Conservation (phyloP, 2,329 filamentous ascomycete species). For the Arthroderma uncinatum region DNA sequence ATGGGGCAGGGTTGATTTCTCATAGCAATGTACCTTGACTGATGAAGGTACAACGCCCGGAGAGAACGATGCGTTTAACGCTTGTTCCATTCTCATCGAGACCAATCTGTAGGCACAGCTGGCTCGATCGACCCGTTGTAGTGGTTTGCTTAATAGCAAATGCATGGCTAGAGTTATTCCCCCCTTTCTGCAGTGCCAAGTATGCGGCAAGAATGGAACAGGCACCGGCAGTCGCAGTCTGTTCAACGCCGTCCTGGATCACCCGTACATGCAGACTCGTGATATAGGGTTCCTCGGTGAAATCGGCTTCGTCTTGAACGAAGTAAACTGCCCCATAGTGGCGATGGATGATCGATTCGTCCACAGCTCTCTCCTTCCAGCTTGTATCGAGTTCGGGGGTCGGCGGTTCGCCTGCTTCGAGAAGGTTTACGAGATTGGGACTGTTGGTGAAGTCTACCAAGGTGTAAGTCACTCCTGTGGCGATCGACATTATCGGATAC, state of each 20-base stretch:
- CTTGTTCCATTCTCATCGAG: slow-evolving; percentile 25
- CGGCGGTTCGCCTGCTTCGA: slow-evolving; percentile 20
- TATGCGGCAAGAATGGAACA: slow-evolving; percentile 38
- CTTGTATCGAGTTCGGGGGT: slow-evolving; percentile 22
- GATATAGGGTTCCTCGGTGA: slow-evolving; percentile 20
- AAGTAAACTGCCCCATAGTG: slow-evolving; percentile 27
- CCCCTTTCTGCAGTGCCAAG: slow-evolving; percentile 33
- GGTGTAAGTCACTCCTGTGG: slow-evolving; percentile 55
- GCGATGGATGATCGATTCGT: slow-evolving; percentile 6
- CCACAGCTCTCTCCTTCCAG: slow-evolving; percentile 15
- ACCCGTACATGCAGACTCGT: slow-evolving; percentile 25
- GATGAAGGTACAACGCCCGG: slow-evolving; percentile 15
- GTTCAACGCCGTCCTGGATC: slow-evolving; percentile 30
- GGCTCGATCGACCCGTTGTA: slow-evolving; percentile 42
- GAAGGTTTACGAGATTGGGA: slow-evolving; percentile 17
- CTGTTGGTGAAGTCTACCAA: slow-evolving; percentile 24
- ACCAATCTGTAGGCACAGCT: slow-evolving; percentile 38
- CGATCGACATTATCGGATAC: slow-evolving; percentile 50
- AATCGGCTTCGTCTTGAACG: slow-evolving; percentile 18
- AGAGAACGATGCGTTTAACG: slow-evolving; percentile 15
- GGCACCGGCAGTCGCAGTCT: slow-evolving; percentile 43
- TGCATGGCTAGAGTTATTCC: slow-evolving; percentile 22
- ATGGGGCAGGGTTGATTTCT: neutral
- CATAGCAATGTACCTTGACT: slow-evolving; percentile 16
- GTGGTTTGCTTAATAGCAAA: slow-evolving; percentile 40